Evolutionary conservation across 352 stramenopile genomes (phyloP), one percentile per base, ranked within the genome.

Genomic region (Phytophthora chlamydospora): DNA sequence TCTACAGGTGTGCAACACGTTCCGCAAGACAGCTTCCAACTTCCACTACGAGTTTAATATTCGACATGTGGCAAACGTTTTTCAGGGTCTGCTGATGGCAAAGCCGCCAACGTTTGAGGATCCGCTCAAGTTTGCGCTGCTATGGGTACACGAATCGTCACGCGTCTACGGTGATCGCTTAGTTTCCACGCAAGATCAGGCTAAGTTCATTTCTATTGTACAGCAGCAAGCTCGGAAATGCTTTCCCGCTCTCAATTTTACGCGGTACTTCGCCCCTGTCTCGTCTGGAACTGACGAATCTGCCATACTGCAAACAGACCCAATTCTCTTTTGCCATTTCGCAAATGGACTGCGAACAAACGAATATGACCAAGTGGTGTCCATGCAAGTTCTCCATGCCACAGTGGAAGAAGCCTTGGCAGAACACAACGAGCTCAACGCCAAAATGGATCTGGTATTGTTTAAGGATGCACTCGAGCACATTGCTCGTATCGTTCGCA

Each of bases 11-110:
- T 71, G 75, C 1, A 57, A 66, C 8, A 86, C 80, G 2, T 96
- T 98, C 65, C 76, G 91, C 9, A 98, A 98, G 69, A 98, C 94
- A 0, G 96, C 96, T 0, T 79, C 84, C 5, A 98, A 99, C 45
- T 99, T 98, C 56, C 96, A 99, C 69, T 99, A 98, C 64, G 94
- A 99, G 50, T 99, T 98, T 68, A 98, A 98, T 68, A 98, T 98
- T 49, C 88, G 96, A 7, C 91, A 99, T 66, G 71, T 99, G 3
- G 89, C 83, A 7, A 98, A 97, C 54, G 90, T 99, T 4, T 98
- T 99, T 50, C 95, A 98, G 69, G 96, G 95, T 6, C 53, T 98
- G 21, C 64, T 98, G 7, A 88, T 98, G 49, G 89, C 90, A 7
- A 89, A 92, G 36, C 88, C 93, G 16, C 72, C 83, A 6, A 86